Conservation (phyloP, 2,329 filamentous ascomycete genomes). For the Colletotrichum sp. region DNA sequence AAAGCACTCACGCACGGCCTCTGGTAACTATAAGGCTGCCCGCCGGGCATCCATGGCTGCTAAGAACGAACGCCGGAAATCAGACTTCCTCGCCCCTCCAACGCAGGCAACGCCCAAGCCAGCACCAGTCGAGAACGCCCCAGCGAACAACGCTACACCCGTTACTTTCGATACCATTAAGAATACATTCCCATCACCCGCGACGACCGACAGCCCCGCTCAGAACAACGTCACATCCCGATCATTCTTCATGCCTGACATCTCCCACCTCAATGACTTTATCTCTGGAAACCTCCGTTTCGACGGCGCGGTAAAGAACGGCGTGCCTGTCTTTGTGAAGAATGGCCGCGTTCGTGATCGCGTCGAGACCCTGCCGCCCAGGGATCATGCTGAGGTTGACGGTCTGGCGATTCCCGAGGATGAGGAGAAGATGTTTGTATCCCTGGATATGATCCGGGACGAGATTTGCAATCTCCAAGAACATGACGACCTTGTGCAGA, state of each 20-base stretch:
- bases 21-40: slow-evolving; percentile 21
- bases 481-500: slow-evolving; percentile 60
- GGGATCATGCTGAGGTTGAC: slow-evolving; percentile 54
- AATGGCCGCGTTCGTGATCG: slow-evolving; percentile 55
- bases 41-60: slow-evolving; percentile 9
- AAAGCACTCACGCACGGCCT: slow-evolving; percentile 37
- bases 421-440: slow-evolving; percentile 64
- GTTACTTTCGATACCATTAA: slow-evolving; percentile 22
- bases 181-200: slow-evolving; percentile 33
- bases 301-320: slow-evolving; percentile 54
- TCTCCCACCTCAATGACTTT: slow-evolving; percentile 62
- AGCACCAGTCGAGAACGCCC: not conserved
- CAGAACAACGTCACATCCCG: slow-evolving; percentile 48
- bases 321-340: slow-evolving; percentile 61
- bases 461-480: slow-evolving; percentile 61
- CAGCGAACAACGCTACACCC: slow-evolving; percentile 9
- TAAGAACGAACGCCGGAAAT: slow-evolving; percentile 11
- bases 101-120: slow-evolving; percentile 18
- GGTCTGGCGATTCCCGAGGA: slow-evolving; percentile 55
- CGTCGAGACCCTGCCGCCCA: slow-evolving; percentile 35
- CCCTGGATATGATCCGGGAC: slow-evolving; percentile 66
- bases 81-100: slow-evolving; percentile 9
- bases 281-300: slow-evolving; percentile 60
- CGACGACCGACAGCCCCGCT: slow-evolving; percentile 35
- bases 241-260: slow-evolving; percentile 60